phyloP scores from a whole-genome alignment of 192 early-diverging fungal species.

The Rhizophlyctis rosea region DNA sequence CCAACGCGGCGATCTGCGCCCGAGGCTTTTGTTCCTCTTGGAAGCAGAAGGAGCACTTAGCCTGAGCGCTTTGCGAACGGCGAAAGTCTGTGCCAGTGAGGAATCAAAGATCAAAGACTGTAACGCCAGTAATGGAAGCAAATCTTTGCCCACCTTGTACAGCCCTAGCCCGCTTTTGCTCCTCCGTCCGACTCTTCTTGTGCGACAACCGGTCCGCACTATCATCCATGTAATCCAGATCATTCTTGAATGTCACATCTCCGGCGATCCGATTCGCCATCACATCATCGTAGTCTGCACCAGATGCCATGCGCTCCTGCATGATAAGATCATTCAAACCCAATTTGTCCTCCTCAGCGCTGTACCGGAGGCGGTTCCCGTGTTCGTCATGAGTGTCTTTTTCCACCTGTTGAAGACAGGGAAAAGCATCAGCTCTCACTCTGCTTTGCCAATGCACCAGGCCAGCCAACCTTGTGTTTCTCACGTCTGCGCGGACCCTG shows the following conservation, averaged over 20 bases:
- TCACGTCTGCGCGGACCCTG: background rate
- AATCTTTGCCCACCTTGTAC: slow-evolving; percentile 51
- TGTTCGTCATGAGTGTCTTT: slow-evolving; percentile 50
- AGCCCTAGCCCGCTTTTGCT: slow-evolving; percentile 63
- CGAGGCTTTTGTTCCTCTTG: slow-evolving; percentile 64
- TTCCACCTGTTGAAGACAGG: slow-evolving; percentile 12
- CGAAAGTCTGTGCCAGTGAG: slow-evolving; percentile 57
- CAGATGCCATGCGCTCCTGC: slow-evolving; percentile 59
- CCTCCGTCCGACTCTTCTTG: slow-evolving; percentile 53
- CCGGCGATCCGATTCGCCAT: slow-evolving; percentile 66
- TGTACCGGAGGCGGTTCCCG: slow-evolving; percentile 64
- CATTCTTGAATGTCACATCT: slow-evolving; percentile 68
- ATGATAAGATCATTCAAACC: slow-evolving; percentile 66
- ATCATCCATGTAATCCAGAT: slow-evolving; percentile 92
- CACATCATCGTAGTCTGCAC: slow-evolving; percentile 60
- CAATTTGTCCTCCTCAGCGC: slow-evolving; percentile 49
- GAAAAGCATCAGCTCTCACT: too few species aligned
- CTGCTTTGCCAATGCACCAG: too few species aligned
- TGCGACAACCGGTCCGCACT: slow-evolving; percentile 71
- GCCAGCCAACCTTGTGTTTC: too few species aligned
- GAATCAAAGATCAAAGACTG: background rate
- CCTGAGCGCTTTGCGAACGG: slow-evolving; percentile 58
- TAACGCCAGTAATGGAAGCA: background rate
- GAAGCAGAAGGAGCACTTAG: slow-evolving; percentile 76
- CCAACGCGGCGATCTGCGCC: slow-evolving; percentile 72